Conservation (phyloP, 2,329 filamentous ascomycete species). For the Neofusicoccum laricinum region DNA sequence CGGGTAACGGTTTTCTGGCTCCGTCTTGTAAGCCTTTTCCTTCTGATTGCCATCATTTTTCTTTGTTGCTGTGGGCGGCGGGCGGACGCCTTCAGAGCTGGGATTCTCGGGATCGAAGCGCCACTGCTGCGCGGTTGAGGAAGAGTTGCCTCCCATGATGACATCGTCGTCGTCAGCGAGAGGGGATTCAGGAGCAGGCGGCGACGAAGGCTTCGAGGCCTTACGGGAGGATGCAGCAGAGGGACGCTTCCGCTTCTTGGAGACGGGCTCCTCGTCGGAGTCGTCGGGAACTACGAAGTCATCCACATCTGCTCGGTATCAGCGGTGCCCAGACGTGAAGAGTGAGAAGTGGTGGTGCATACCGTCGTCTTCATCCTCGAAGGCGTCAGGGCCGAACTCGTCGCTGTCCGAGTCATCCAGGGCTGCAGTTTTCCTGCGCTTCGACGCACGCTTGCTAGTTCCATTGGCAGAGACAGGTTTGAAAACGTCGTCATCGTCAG, state of each 20-base stretch:
- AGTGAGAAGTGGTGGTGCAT: not conserved
- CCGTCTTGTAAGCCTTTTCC: slow-evolving; percentile 71
- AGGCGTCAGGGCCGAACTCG: slow-evolving; percentile 60
- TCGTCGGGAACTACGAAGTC: slow-evolving; percentile 89
- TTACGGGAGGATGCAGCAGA: slow-evolving; percentile 59
- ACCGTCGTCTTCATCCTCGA: slow-evolving; percentile 55
- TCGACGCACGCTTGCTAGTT: slow-evolving; percentile 46
- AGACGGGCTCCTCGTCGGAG: slow-evolving; percentile 65
- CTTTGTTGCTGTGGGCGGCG: slow-evolving; percentile 26
- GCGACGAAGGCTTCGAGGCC: slow-evolving; percentile 50
- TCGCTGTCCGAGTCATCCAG: slow-evolving; percentile 66
- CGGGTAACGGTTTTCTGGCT: slow-evolving; percentile 81
- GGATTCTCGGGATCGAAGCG: slow-evolving; percentile 64
- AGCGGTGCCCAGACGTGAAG: not conserved
- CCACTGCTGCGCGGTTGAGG: slow-evolving; percentile 82
- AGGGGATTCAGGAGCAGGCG: slow-evolving; percentile 48
- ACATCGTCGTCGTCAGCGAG: slow-evolving; percentile 55
- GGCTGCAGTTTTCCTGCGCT: slow-evolving; percentile 57
- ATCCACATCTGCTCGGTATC: slow-evolving; percentile 60
- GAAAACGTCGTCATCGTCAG: slow-evolving; percentile 71
- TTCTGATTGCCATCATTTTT: slow-evolving; percentile 32
- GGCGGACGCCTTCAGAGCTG: slow-evolving; percentile 50
- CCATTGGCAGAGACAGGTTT: slow-evolving; percentile 48
- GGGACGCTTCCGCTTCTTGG: slow-evolving; percentile 69
- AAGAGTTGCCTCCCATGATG: slow-evolving; percentile 45